Conservation (phyloP, 177 flowering plant genomes). For the Telopea speciosissima region DNA sequence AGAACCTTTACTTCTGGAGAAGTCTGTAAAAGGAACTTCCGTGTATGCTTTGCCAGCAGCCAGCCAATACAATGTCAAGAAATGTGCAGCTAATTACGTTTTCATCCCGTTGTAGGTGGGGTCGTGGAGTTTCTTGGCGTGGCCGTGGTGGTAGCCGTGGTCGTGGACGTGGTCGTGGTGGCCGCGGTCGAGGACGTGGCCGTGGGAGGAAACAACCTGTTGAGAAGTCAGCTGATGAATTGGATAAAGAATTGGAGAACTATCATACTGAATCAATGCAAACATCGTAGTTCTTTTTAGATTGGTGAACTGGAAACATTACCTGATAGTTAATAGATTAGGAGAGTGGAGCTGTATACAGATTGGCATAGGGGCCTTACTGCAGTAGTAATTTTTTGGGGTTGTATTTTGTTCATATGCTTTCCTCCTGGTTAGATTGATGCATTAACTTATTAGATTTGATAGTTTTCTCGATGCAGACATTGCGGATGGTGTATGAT, state of each 20-base stretch:
- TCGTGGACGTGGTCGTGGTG: slow-evolving; percentile 16
- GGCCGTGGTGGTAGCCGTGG: slow-evolving; percentile 8
- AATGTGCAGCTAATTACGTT: background rate
- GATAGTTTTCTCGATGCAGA: background rate
- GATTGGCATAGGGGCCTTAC: background rate
- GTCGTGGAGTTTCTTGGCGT: slow-evolving; percentile 5
- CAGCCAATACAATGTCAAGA: background rate
- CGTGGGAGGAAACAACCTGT: slow-evolving; percentile 38
- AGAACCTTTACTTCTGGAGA: too few relatives aligned
- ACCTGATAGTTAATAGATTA: background rate
- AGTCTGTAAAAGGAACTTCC: too few relatives aligned
- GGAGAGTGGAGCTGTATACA: background rate
- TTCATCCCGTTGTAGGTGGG: slow-evolving; percentile 10
- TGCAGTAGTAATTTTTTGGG: background rate
- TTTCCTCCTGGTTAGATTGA: background rate
- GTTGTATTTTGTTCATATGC: background rate
- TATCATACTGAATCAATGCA: slow-evolving; percentile 87
- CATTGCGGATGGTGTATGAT: background rate
- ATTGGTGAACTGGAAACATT: background rate
- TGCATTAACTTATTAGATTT: background rate
- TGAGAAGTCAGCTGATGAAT: slow-evolving; percentile 64
- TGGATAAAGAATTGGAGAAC: slow-evolving; percentile 71
- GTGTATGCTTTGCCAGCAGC: too few relatives aligned
- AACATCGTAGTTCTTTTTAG: slow-evolving; percentile 18
- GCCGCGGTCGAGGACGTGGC: slow-evolving; percentile 30